Base-by-base conservation (phyloP, 192 early-diverging fungal species). In the Backusella sp. region DNA sequence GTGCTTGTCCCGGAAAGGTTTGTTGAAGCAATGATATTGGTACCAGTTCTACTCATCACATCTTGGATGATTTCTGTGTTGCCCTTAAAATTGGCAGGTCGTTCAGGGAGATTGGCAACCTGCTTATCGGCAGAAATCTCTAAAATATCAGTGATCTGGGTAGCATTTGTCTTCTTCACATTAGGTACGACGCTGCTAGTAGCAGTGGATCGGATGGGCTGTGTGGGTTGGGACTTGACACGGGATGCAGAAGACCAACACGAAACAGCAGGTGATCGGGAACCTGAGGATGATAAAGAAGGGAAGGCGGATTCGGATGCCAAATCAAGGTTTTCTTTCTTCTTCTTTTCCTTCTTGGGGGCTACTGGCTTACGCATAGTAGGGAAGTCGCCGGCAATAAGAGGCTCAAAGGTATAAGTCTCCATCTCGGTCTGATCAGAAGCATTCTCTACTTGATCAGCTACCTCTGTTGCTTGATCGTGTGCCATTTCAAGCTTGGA, bases 21-120 rank as follows among this genome's bases (percentile, higher is more conserved):
- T 49, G 92, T 93, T 49, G 94, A 94, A 17, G 93, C 86, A 62
- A 97, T 95, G 72, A 98, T 97, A 34, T 88, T 87, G 9, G 96
- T 95, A 66, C 87, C 84, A 1, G 92, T 93, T 41, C 84, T 87
- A 65, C 83, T 77, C 80, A 87, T 91, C 30, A 91, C 89, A 36
- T 84, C 75, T 74, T 87, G 87, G 62, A 90, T 88, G 9, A 85
- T 76, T 32, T 90, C 90, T 52, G 83, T 85, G 14, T 88, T 83
- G 14, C 84, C 77, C 35, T 81, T 81, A 80, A 80, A 76, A n/a
- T 77, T 77, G 23, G 74, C 66, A 39, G 71, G 74, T 77, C 84
- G 80, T 76, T 79, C 74, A 77, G 83, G 32, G 52, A 74, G 73
- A 35, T 81, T 81, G 44, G 76, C 80, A 37, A 78, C 76, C 65